A percentile compares a stretch with the other conserved stretches of the same genome.
phyloP scores from a whole-genome alignment of 73 alveolate species.

The Tetrahymena elliotti region DNA sequence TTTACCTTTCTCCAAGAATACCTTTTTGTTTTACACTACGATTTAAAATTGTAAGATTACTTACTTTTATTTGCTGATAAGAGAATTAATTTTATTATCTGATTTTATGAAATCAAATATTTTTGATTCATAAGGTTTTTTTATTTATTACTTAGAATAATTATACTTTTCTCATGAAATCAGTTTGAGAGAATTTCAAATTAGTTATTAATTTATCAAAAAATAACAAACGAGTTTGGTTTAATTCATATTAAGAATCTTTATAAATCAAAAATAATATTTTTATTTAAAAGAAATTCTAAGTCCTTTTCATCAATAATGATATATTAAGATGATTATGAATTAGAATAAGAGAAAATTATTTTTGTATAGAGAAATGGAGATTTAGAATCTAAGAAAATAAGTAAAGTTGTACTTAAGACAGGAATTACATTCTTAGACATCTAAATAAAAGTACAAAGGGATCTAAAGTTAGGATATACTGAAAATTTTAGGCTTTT shows the following conservation, averaged over 20 bases:
- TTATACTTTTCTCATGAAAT: too few species aligned
- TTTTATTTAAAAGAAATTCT: background rate
- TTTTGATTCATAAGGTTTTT: too few species aligned
- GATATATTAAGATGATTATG: background rate
- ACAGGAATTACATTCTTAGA: background rate
- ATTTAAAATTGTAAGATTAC: too few species aligned
- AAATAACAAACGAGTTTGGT: background rate
- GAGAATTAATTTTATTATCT: too few species aligned
- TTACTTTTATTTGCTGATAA: too few species aligned
- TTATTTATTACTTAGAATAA: too few species aligned
- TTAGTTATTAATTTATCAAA: too few species aligned
- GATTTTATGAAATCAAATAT: too few species aligned
- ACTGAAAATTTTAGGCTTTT: slow-evolving; percentile 5
- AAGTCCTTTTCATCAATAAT: background rate
- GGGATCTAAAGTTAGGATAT: background rate
- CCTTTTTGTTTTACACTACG: too few species aligned
- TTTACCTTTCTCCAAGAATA: too few species aligned
- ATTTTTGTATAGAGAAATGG: background rate
- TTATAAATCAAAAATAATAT: background rate
- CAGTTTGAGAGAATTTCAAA: too few species aligned
- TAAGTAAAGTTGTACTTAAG: background rate
- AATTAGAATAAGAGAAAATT: background rate
- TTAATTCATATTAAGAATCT: background rate
- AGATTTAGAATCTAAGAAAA: background rate
- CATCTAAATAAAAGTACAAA: background rate